phyloP scores from a whole-genome alignment of 2,329 filamentous ascomycete genomes.

The Penicillium sp. region DNA sequence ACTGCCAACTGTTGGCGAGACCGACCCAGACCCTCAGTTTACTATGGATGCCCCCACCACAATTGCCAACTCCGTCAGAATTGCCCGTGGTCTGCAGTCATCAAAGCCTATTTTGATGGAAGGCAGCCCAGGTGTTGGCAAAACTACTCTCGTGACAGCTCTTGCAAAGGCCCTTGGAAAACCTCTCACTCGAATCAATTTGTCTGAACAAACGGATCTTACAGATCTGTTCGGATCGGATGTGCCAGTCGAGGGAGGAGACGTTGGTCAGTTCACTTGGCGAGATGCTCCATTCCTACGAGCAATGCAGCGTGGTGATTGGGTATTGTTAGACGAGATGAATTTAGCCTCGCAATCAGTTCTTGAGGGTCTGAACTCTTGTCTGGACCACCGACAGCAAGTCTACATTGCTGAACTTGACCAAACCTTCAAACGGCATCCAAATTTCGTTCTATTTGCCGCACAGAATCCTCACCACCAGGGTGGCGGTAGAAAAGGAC shows the following conservation, averaged over 20 bases:
- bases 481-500: constrained; percentile 89
- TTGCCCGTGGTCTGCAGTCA: constrained; percentile 85
- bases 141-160: constrained; percentile 89
- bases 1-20: constrained; percentile 58
- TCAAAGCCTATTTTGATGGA: constrained; percentile 91
- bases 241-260: constrained; percentile 90
- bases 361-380: constrained; percentile 93
- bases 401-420: constrained; percentile 95
- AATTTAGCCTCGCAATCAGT: constrained; percentile 97
- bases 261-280: constrained; percentile 91
- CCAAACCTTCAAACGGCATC: constrained; percentile 88
- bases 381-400: constrained; percentile 92
- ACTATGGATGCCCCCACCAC: constrained; percentile 91
- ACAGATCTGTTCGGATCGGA: constrained; percentile 98
- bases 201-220: constrained; percentile 96
- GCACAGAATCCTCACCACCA: constrained; percentile 98
- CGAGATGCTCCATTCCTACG: constrained; percentile 92
- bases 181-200: constrained; percentile 88
- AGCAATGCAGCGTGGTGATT: constrained; percentile 95
- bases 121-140: constrained; percentile 96
- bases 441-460: constrained; percentile 90
- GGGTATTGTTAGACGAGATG: constrained; percentile 98
- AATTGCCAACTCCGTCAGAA: constrained; percentile 83
- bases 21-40: constrained; percentile 64
- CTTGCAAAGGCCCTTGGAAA: constrained; percentile 79